Percentiles rank a stretch among this genome's conserved stretches.
Conservation (phyloP, 108 stramenopile species). For the Discostella stelligeroides region DNA sequence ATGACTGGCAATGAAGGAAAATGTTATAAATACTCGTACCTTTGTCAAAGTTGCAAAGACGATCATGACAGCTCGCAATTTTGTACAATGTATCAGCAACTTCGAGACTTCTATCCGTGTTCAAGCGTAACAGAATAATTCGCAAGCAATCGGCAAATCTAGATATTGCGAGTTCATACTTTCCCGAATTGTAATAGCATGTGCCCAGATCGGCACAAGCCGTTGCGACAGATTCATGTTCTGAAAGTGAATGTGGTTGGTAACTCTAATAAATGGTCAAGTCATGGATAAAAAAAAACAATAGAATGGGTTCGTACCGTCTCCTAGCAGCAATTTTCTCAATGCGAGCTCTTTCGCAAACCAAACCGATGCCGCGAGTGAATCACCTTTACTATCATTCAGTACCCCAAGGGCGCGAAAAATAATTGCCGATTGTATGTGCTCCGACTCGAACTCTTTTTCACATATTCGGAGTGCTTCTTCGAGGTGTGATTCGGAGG, state of each 20-base stretch:
- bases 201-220: conserved; percentile 41
- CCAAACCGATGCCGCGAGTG: conserved; percentile 40
- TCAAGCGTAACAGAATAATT: conserved; percentile 11
- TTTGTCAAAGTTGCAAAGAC: conserved; percentile 49
- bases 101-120: conserved; percentile 30
- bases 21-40: conserved; percentile 14
- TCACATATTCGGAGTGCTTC: conserved; percentile 37
- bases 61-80: conserved; percentile 57
- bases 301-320: conserved; percentile 35
- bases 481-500: conserved; percentile 34
- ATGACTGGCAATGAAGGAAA: conserved; percentile 8
- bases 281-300: too few relatives aligned
- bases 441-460: conserved; percentile 23
- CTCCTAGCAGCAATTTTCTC: conserved; percentile 37
- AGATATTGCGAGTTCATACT: conserved; percentile 39
- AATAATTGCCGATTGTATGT: conserved; percentile 39
- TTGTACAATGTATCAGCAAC: conserved; percentile 50
- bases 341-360: conserved; percentile 33
- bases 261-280: too few relatives aligned
- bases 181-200: conserved; percentile 47
- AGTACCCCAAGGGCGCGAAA: conserved; percentile 47
- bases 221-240: conserved; percentile 33
- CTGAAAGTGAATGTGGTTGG: conserved; percentile 13
- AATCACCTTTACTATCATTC: conserved; percentile 44
- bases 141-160: conserved; percentile 41